Evolutionary conservation across 305 asterid genomes (phyloP).

Genomic region (Fraxinus angustifolia): DNA sequence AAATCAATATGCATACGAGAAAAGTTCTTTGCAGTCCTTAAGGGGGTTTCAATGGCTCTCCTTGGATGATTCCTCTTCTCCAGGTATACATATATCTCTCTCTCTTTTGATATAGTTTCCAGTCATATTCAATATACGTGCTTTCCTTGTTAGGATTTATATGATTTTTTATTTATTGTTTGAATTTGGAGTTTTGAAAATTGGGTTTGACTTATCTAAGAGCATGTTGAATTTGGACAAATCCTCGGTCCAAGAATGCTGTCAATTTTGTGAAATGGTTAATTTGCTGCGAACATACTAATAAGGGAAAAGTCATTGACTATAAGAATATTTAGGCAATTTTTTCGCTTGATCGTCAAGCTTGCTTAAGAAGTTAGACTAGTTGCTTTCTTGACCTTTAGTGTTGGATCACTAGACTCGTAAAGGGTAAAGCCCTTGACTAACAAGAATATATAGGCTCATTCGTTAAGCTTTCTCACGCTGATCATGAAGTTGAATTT

Average conservation of each 20-base stretch:
- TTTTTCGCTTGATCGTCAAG: neutral
- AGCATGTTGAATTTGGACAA: neutral
- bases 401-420: too few relatives aligned
- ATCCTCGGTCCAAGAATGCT: neutral
- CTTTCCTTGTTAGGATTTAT: neutral
- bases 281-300: neutral
- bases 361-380: neutral
- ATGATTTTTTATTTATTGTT: neutral
- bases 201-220: neutral
- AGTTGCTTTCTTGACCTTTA: neutral
- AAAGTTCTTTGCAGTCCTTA: constrained; percentile 30
- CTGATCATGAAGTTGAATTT: constrained; percentile 1
- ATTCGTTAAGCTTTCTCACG: neutral
- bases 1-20: constrained; percentile 30
- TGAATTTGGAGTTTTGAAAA: neutral
- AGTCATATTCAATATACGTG: neutral
- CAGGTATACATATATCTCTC: constrained; percentile 12
- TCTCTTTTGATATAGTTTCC: neutral
- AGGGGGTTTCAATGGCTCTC: constrained; percentile 22
- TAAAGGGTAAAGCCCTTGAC: too few relatives aligned
- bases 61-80: constrained; percentile 25
- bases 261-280: neutral
- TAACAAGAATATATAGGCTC: too few relatives aligned
- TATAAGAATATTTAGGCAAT: neutral
- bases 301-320: neutral